Evolutionary conservation across 345 rosid genomes (phyloP).

Genomic region (Durio zibethinus): DNA sequence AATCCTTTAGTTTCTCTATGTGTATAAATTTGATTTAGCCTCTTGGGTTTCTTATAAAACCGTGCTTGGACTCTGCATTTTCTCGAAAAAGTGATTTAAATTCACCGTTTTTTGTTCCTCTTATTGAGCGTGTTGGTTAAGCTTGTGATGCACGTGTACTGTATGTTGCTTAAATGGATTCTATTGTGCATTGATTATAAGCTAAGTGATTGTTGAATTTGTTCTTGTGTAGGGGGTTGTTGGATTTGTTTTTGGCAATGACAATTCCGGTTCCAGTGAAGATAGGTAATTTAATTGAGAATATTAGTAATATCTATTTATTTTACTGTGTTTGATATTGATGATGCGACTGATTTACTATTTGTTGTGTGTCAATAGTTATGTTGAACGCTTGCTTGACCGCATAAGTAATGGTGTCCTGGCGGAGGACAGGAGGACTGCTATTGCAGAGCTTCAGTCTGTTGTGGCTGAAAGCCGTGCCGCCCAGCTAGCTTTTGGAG

Average conservation of each 20-base stretch:
- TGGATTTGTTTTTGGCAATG: slow-evolving; percentile 87
- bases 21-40: background rate
- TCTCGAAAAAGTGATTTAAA: background rate
- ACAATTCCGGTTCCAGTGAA: slow-evolving; percentile 66
- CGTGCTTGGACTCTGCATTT: background rate
- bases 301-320: background rate
- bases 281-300: slow-evolving; percentile 51
- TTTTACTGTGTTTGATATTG: background rate
- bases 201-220: background rate
- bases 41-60: background rate
- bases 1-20: background rate
- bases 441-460: slow-evolving; percentile 87
- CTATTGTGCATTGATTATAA: background rate
- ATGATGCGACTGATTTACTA: slow-evolving; percentile 2
- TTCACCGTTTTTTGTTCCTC: background rate
- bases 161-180: background rate
- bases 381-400: slow-evolving; percentile 85
- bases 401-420: slow-evolving; percentile 81
- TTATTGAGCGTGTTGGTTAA: too few species aligned
- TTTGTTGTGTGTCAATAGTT: slow-evolving; percentile 37
- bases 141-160: background rate
- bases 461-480: slow-evolving; percentile 81
- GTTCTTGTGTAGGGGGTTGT: slow-evolving; percentile 74
- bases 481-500: slow-evolving; percentile 89
- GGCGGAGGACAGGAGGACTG: slow-evolving; percentile 88